A percentile compares a stretch with the other conserved stretches of the same genome.
Conservation (phyloP, 2,329 filamentous ascomycete genomes). For the Aspergillus costaricaensis region DNA sequence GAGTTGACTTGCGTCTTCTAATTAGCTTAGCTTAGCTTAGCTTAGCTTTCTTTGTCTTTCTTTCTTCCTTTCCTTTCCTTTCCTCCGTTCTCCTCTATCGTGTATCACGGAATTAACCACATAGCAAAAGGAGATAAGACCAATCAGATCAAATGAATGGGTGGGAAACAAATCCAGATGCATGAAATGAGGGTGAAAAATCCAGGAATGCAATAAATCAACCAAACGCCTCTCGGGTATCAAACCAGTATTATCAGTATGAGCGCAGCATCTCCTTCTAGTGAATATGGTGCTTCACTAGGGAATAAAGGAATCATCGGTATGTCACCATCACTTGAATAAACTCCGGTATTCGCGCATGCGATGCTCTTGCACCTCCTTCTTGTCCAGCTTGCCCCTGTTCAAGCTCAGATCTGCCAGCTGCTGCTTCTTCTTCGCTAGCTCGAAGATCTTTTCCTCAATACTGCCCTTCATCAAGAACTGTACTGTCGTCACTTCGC, state of each 20-base stretch:
- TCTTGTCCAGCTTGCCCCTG: constrained; percentile 59
- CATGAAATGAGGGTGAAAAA: no score
- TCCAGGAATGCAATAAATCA: not conserved
- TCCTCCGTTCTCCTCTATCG: constrained; percentile 12
- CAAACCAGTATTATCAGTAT: not conserved
- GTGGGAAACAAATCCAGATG: not conserved
- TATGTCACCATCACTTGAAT: constrained; percentile 47
- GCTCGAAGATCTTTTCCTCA: constrained; percentile 86
- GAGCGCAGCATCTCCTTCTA: not conserved
- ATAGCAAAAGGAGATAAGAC: not conserved
- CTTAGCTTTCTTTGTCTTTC: no score
- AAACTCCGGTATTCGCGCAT: constrained; percentile 63
- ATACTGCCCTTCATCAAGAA: constrained; percentile 91
- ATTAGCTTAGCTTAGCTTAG: constrained; percentile 1
- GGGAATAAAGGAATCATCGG: constrained; percentile 2
- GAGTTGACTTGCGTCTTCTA: constrained; percentile 17
- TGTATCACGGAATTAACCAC: not conserved
- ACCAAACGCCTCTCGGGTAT: constrained; percentile 2
- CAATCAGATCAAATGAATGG: not conserved
- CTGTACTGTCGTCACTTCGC: constrained; percentile 81
- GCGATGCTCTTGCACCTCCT: constrained; percentile 65
- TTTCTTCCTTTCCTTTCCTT: no score
- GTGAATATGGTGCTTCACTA: not conserved
- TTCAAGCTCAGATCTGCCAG: constrained; percentile 86
- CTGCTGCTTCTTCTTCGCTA: constrained; percentile 91